These are phyloP conservation scores for Abortiporus biennis DNA, from an alignment of 1,284 basidiomycete genomes.

Conservation along the genomic window DNA sequence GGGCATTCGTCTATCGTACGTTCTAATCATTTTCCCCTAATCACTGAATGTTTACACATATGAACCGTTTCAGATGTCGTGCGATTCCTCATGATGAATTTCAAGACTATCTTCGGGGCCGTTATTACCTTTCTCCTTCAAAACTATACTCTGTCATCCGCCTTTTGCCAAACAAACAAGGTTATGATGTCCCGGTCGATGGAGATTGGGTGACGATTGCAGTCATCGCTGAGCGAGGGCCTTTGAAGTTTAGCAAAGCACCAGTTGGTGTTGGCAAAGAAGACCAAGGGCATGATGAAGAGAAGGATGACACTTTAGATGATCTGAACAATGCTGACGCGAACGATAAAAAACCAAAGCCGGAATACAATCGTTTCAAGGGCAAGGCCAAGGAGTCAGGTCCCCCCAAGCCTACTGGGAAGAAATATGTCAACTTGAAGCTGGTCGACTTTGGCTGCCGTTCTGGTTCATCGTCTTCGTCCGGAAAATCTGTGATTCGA, in stretches of 20 bases:
- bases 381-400: slow-evolving; percentile 29
- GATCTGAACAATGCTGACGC: slow-evolving; percentile 8
- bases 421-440: slow-evolving; percentile 85
- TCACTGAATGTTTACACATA: not conserved
- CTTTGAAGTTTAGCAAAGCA: slow-evolving; percentile 60
- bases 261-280: slow-evolving; percentile 50
- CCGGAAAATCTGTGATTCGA: slow-evolving; percentile 48
- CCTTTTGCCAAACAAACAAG: slow-evolving; percentile 69
- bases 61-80: slow-evolving; percentile 59
- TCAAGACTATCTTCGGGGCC: slow-evolving; percentile 76
- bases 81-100: slow-evolving; percentile 70
- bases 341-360: slow-evolving; percentile 14
- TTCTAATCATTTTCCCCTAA: slow-evolving; percentile 15
- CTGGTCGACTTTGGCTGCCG: slow-evolving; percentile 76
- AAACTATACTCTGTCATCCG: slow-evolving; percentile 83
- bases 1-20: slow-evolving; percentile 77
- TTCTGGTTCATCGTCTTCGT: slow-evolving; percentile 41
- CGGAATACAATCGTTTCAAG: slow-evolving; percentile 23
- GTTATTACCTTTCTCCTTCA: slow-evolving; percentile 86
- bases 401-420: slow-evolving; percentile 42
- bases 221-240: slow-evolving; percentile 81
- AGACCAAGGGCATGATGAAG: slow-evolving; percentile 32
- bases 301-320: slow-evolving; percentile 25
- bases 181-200: slow-evolving; percentile 86
- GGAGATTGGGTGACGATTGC: slow-evolving; percentile 92